Conservation (phyloP, 176 grass and related monocot species). For the Poa pratensis region DNA sequence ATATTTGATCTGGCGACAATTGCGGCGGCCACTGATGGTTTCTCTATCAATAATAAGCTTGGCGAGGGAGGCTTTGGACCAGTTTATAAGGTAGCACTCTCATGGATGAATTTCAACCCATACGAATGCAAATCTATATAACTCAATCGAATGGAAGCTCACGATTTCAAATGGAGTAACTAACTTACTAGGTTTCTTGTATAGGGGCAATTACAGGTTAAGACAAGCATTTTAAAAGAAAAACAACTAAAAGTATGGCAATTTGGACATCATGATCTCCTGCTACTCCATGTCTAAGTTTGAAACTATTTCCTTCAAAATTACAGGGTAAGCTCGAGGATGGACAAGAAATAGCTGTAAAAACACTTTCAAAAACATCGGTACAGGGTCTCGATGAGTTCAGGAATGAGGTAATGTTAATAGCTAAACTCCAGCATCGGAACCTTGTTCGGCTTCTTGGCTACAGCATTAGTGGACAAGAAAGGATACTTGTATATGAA, state of each 20-base stretch:
- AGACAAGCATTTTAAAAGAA: background rate
- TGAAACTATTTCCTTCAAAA: slow-evolving; percentile 28
- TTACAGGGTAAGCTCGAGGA: slow-evolving; percentile 68
- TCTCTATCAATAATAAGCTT: slow-evolving; percentile 65
- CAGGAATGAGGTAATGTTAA: slow-evolving; percentile 74
- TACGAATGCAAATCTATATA: background rate
- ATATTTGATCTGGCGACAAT: slow-evolving; percentile 63
- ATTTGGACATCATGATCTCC: background rate
- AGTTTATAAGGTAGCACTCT: slow-evolving; percentile 55
- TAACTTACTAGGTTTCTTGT: background rate
- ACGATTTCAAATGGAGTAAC: background rate
- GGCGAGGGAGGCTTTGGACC: slow-evolving; percentile 74
- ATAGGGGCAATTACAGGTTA: background rate
- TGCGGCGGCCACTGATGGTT: slow-evolving; percentile 59
- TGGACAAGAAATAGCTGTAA: slow-evolving; percentile 80
- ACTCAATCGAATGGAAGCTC: background rate
- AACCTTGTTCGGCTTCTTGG: slow-evolving; percentile 80
- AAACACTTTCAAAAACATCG: slow-evolving; percentile 67
- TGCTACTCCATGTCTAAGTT: slow-evolving; percentile 2
- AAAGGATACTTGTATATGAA: slow-evolving; percentile 82
- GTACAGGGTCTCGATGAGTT: slow-evolving; percentile 68
- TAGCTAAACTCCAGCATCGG: slow-evolving; percentile 71
- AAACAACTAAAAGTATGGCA: background rate
- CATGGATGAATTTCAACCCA: background rate
- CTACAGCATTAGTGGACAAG: slow-evolving; percentile 61